Evolutionary conservation across 306 rosid genomes (phyloP), one percentile per base, ranked within the genome.

Genomic region (Sophora flavescens): DNA sequence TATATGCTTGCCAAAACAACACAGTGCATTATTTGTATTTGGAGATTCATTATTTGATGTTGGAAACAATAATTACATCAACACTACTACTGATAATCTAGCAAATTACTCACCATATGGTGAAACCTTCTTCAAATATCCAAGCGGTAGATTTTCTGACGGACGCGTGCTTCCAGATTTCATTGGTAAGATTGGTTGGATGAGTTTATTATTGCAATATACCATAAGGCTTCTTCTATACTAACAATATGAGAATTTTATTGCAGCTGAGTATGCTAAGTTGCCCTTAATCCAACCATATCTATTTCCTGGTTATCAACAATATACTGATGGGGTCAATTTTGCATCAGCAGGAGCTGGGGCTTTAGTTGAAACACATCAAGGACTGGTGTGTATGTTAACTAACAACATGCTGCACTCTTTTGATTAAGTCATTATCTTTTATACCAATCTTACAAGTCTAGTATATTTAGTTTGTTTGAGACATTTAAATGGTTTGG

Each of bases 281-380:
- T 51, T 89, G 70, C 90, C 89, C 3, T 39, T 82, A 17, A 77
- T 88, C 18, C 86, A 75, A 39, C 79, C 92, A 2, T 88, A 84
- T 68, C 80, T 90, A 11, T 75, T 86, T 59, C 91, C 88, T 5
- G 81, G 84, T 54, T 9, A 58, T 65, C 63, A 70, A 18, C 28
- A 2, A 2, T 89, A 82, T 50, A 51, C 64, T 0, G 42, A 78
- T 54, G 97, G 97, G 4, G 77, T 77, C 35, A 91, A 91, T 83
- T 88, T 91, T 78, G 93, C 97, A 28, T 89, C 95, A 33, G 88
- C 63, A 8, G 94, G 91, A 47, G 93, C 88, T 54, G 97, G 97
- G 52, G 91, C 89, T 78, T 82, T 91, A 4, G 74, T 61, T 65
- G 86, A 85, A 67, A 89, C 87, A 15, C 18, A 68, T 79, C 63